Conservation (phyloP, 225 moss, liverwort and hornwort genomes). For the Bryum argenteum region DNA sequence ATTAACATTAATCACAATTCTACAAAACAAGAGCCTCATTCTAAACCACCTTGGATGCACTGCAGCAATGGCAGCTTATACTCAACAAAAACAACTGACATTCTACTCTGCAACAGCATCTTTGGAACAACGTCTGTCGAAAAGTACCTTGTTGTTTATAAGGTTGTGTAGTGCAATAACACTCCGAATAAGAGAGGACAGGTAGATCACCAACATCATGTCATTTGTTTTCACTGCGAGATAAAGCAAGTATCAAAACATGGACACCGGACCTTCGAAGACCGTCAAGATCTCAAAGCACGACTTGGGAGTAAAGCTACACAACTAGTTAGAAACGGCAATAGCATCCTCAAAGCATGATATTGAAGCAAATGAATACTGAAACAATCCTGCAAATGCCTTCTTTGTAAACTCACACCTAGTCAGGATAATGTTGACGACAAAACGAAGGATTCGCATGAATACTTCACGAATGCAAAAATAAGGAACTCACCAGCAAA, state of each 20-base stretch:
- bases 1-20: background rate
- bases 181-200: conserved; percentile 97
- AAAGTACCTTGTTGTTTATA: conserved; percentile 94
- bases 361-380: too few relatives aligned
- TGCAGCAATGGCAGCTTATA: too few relatives aligned
- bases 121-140: background rate
- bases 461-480: background rate
- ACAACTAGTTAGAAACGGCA: too few relatives aligned
- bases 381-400: too few relatives aligned
- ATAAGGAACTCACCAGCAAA: conserved; percentile 73
- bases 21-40: background rate
- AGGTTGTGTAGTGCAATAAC: conserved; percentile 98
- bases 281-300: background rate
- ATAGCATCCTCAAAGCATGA: too few relatives aligned
- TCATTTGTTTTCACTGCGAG: conserved; percentile 97
- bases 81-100: background rate
- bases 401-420: background rate
- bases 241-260: conserved; percentile 18
- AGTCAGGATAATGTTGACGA: background rate
- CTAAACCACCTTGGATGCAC: too few relatives aligned
- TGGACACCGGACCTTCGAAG: background rate
- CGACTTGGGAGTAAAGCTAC: background rate
- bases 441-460: background rate
- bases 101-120: background rate
- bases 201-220: conserved; percentile 99